Conservation (phyloP, 768 basidiomycete species). For the Mycena alexandri region DNA sequence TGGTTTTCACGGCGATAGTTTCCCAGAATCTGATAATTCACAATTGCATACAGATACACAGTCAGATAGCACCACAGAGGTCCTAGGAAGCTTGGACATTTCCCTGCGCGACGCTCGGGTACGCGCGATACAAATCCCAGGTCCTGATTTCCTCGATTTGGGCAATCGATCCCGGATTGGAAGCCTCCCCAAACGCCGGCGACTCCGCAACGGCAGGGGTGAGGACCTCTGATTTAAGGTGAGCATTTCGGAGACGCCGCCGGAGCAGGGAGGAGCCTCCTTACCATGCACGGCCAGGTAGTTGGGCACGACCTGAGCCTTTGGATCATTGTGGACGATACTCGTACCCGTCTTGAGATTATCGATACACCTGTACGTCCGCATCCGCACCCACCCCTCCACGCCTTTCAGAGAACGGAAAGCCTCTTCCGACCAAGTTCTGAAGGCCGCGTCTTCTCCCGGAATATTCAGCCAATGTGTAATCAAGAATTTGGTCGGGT, state of each 20-base stretch:
- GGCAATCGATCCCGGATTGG: conserved; percentile 32
- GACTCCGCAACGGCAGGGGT: conserved; percentile 32
- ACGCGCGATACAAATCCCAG: conserved; percentile 63
- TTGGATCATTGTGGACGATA: conserved; percentile 39
- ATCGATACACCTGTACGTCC: conserved; percentile 56
- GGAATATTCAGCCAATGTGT: conserved; percentile 47
- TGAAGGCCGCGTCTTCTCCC: conserved; percentile 32
- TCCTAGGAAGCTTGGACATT: conserved; percentile 39
- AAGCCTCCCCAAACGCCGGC: conserved; percentile 32
- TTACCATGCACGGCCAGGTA: conserved; percentile 59
- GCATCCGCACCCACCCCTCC: conserved; percentile 55
- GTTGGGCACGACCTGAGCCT: conserved; percentile 49
- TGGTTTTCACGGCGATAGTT: not conserved
- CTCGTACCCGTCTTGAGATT: conserved; percentile 52
- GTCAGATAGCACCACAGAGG: not conserved
- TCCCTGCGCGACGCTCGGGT: conserved; percentile 59
- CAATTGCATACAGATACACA: conserved; percentile 11
- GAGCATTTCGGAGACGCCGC: conserved; percentile 4
- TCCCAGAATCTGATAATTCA: not conserved
- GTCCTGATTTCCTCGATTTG: conserved; percentile 45
- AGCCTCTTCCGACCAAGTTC: conserved; percentile 42
- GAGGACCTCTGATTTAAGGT: conserved; percentile 38
- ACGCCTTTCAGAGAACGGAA: conserved; percentile 38
- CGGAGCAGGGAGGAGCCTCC: conserved; percentile 13
- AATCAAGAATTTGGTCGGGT: conserved; percentile 48